A percentile compares a stretch with the other conserved stretches of the same genome.
Conservation (phyloP, 208 protist species). For the Acanthamoeba lenticulata region DNA sequence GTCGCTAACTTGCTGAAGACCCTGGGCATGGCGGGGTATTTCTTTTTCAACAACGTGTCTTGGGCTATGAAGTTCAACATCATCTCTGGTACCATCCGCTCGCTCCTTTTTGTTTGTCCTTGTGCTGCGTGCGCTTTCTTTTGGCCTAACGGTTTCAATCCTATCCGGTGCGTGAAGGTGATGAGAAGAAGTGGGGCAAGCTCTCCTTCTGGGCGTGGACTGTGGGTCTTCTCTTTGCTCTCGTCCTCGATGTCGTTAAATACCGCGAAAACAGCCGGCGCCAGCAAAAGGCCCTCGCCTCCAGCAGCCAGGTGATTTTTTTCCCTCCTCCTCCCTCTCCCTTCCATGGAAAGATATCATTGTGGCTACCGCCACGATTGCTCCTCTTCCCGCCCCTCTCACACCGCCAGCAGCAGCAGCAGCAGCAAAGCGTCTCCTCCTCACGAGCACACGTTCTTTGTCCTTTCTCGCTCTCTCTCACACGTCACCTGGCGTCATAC, state of each 20-base stretch:
- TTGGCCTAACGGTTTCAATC: neutral
- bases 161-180: neutral
- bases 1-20: neutral
- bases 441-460: too few relatives aligned
- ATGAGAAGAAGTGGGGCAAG: conserved; percentile 12
- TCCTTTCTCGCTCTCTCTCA: too few relatives aligned
- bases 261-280: neutral
- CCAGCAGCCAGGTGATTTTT: neutral
- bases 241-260: neutral
- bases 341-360: too few relatives aligned
- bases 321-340: too few relatives aligned
- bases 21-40: neutral
- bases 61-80: conserved; percentile 14
- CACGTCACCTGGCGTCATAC: too few relatives aligned
- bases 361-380: too few relatives aligned
- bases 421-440: too few relatives aligned
- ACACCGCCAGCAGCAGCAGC: too few relatives aligned
- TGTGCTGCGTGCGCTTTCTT: neutral
- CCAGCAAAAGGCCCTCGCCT: neutral
- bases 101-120: neutral
- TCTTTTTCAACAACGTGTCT: conserved; percentile 44
- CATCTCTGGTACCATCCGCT: neutral
- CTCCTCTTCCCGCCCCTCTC: too few relatives aligned
- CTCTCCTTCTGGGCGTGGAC: neutral
- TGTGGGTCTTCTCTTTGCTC: neutral